Conservation (phyloP, 2,329 filamentous ascomycete species). For the Bertia moriformis region DNA sequence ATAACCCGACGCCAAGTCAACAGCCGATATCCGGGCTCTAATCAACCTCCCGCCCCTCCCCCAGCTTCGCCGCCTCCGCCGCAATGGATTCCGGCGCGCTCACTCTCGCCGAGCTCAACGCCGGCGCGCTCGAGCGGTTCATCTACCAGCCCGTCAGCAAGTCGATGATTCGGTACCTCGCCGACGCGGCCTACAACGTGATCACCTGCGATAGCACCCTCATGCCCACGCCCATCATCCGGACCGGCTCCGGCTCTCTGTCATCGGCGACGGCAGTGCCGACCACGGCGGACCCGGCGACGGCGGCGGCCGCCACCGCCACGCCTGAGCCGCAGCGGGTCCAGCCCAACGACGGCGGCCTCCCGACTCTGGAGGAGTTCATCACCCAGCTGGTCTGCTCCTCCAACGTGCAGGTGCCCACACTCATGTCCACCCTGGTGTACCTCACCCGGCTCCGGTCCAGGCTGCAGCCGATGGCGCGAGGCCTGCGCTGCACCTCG, state of each 20-base stretch:
- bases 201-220: conserved; percentile 61
- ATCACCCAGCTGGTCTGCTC: conserved; percentile 80
- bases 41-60: no score
- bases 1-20: no score
- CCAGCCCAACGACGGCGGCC: conserved; percentile 29
- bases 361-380: conserved; percentile 79
- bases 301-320: conserved; percentile 10
- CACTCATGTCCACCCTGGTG: conserved; percentile 89
- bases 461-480: conserved; percentile 81
- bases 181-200: conserved; percentile 59
- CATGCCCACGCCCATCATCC: conserved; percentile 27
- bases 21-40: no score
- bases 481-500: conserved; percentile 88
- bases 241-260: no score
- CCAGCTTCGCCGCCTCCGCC: no score
- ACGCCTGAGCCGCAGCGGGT: conserved; percentile 26
- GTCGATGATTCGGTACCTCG: conserved; percentile 67
- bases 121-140: conserved; percentile 65
- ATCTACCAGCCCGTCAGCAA: conserved; percentile 62
- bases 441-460: conserved; percentile 77
- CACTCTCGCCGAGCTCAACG: conserved; percentile 45
- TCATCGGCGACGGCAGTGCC: conserved; percentile 23
- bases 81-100: no score
- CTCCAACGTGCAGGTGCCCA: conserved; percentile 93
- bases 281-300: conserved; percentile 36